Percentiles rank a stretch among this genome's conserved stretches.
These are phyloP conservation scores for Strombidium stylifer DNA, from an alignment of 73 alveolate species.

Conservation along the genomic window DNA sequence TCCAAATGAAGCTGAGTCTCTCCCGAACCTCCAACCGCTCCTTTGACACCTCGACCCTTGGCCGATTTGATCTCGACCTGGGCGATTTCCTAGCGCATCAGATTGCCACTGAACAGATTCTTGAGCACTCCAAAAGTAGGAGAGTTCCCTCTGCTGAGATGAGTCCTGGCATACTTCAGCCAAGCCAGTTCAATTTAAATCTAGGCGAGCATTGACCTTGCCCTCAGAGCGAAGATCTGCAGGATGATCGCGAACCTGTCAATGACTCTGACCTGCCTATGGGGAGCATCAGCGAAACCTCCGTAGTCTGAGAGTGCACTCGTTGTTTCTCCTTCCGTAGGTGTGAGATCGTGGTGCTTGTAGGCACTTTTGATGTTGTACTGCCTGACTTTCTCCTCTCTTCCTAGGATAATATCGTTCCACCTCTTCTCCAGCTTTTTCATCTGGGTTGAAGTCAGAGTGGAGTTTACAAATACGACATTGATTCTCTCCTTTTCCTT, in stretches of 20 bases:
- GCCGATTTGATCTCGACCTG: constrained; percentile 77
- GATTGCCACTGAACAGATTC: constrained; percentile 51
- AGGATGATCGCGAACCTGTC: constrained; percentile 86
- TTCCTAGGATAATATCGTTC: constrained; percentile 45
- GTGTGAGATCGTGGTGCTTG: constrained; percentile 47
- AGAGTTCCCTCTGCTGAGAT: constrained; percentile 74
- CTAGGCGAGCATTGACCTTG: constrained; percentile 65
- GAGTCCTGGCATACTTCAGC: constrained; percentile 75
- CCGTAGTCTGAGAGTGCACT: constrained; percentile 45
- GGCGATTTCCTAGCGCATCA: constrained; percentile 38
- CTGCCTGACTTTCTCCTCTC: constrained; percentile 47
- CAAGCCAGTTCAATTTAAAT: constrained; percentile 78
- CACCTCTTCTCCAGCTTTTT: constrained; percentile 76
- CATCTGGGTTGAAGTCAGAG: constrained; percentile 70
- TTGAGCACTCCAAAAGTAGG: constrained; percentile 69
- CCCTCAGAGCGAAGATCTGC: constrained; percentile 84
- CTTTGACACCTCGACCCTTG: constrained; percentile 67
- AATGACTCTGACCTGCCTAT: constrained; percentile 64
- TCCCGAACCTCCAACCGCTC: constrained; percentile 81
- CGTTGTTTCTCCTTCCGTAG: constrained; percentile 42
- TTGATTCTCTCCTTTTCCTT: constrained; percentile 54
- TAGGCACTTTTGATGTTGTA: constrained; percentile 32
- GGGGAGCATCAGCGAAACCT: constrained; percentile 3
- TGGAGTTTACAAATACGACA: constrained; percentile 72
- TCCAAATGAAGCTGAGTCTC: constrained; percentile 78